phyloP scores from a whole-genome alignment of 306 rosid species.

The barrel medic (Medicago truncatula) region DNA sequence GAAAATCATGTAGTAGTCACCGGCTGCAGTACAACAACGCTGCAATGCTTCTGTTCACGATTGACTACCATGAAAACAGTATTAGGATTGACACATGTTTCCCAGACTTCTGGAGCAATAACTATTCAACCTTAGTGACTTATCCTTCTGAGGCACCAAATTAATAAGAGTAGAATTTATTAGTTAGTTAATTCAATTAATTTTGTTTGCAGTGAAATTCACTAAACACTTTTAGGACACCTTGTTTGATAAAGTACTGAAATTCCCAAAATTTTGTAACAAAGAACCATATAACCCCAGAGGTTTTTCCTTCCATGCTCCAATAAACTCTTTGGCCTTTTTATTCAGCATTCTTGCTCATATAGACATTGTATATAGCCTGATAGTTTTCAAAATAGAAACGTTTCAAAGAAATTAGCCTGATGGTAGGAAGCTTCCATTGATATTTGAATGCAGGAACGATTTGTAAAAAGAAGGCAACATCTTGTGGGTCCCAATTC shows the following conservation, averaged over 20 bases:
- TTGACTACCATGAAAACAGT: not conserved
- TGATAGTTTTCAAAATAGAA: not conserved
- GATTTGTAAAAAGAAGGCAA: slow-evolving; percentile 83
- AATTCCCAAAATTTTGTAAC: slow-evolving; percentile 4
- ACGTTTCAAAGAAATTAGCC: slow-evolving; percentile 7
- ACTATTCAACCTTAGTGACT: not conserved
- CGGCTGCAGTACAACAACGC: not conserved
- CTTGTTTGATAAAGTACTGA: slow-evolving; percentile 23
- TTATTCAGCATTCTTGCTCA: not conserved
- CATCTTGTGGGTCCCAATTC: slow-evolving; percentile 91
- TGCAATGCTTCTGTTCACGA: not conserved
- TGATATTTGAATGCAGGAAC: slow-evolving; percentile 66
- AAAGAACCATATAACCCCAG: slow-evolving; percentile 4
- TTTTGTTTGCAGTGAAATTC: not conserved
- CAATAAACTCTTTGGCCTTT: not conserved
- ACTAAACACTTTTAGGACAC: not conserved
- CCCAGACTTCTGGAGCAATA: slow-evolving; percentile 19
- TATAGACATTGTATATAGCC: not conserved
- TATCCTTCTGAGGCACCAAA: not conserved
- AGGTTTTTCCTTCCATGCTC: not conserved
- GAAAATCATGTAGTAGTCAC: not conserved
- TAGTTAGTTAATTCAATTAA: not conserved
- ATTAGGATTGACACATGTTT: slow-evolving; percentile 13
- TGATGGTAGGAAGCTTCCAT: slow-evolving; percentile 22
- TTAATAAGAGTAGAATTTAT: not conserved